Percentiles rank a stretch among this genome's conserved stretches.
These are phyloP conservation scores for Rhodamnia rubescens DNA, from an alignment of 345 rosid genomes.

Conservation along the genomic window DNA sequence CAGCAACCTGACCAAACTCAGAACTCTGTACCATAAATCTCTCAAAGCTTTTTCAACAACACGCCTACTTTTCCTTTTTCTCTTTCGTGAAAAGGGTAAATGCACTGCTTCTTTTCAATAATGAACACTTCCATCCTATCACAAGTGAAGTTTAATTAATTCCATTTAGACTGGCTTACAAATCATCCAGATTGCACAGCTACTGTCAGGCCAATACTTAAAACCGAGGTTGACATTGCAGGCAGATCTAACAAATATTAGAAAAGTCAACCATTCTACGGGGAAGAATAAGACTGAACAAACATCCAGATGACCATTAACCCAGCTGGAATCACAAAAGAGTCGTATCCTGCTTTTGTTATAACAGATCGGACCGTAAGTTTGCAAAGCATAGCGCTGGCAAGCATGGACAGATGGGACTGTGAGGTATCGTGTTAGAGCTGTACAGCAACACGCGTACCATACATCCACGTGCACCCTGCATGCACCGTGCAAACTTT, in stretches of 20 bases:
- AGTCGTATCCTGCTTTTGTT: background rate
- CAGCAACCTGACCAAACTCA: background rate
- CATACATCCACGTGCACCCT: background rate
- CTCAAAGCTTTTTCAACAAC: background rate
- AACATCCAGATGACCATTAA: background rate
- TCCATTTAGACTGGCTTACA: background rate
- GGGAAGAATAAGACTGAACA: background rate
- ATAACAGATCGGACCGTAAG: background rate
- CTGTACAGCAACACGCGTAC: background rate
- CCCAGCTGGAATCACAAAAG: background rate
- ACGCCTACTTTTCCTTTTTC: background rate
- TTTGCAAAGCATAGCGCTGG: background rate
- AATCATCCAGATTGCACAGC: background rate
- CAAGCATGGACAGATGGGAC: background rate
- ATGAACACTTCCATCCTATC: background rate
- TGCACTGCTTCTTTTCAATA: background rate
- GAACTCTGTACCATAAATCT: background rate
- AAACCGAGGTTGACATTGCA: background rate
- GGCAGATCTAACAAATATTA: background rate
- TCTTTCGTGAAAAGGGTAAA: background rate
- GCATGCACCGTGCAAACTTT: background rate
- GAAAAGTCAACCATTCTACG: background rate
- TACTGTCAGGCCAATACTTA: background rate
- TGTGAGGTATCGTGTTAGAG: background rate
- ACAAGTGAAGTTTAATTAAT: background rate